Conservation (phyloP, 176 grass and related monocot species). For the Poa pratensis region DNA sequence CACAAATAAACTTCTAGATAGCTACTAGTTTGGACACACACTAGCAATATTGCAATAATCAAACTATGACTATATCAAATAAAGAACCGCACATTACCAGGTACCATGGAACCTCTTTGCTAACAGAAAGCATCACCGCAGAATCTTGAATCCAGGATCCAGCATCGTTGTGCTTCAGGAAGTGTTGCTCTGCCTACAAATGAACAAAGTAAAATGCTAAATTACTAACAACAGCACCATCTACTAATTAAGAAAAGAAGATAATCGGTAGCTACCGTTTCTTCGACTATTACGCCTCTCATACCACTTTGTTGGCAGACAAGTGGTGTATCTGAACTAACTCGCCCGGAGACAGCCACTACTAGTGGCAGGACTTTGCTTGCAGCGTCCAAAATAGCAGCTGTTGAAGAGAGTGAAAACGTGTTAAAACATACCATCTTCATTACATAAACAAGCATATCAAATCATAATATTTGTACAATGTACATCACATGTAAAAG, state of each 20-base stretch:
- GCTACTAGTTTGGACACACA: constrained; percentile 2
- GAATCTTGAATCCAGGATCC: constrained; percentile 99
- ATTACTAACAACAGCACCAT: not conserved
- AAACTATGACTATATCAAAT: no score
- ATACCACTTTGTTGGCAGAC: constrained; percentile 91
- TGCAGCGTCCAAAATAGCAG: constrained; percentile 78
- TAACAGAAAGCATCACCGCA: constrained; percentile 76
- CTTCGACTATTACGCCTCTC: constrained; percentile 89
- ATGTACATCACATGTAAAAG: constrained; percentile 34
- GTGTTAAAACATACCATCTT: constrained; percentile 22
- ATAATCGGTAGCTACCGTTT: constrained; percentile 64
- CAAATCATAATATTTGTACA: constrained; percentile 7
- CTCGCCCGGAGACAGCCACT: constrained; percentile 81
- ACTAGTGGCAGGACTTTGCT: constrained; percentile 83
- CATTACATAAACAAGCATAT: not conserved
- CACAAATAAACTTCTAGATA: constrained; percentile 1
- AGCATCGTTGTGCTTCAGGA: constrained; percentile 95
- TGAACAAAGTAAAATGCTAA: constrained; percentile 22
- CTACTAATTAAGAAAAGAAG: not conserved
- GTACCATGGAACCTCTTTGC: constrained; percentile 95
- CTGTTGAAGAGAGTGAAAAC: constrained; percentile 43
- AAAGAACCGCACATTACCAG: constrained; percentile 87
- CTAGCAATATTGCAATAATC: not conserved
- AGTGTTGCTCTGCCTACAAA: constrained; percentile 88
- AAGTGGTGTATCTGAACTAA: constrained; percentile 86